Base-by-base conservation (phyloP, 768 basidiomycete species). In the Flagelloscypha sp. region DNA sequence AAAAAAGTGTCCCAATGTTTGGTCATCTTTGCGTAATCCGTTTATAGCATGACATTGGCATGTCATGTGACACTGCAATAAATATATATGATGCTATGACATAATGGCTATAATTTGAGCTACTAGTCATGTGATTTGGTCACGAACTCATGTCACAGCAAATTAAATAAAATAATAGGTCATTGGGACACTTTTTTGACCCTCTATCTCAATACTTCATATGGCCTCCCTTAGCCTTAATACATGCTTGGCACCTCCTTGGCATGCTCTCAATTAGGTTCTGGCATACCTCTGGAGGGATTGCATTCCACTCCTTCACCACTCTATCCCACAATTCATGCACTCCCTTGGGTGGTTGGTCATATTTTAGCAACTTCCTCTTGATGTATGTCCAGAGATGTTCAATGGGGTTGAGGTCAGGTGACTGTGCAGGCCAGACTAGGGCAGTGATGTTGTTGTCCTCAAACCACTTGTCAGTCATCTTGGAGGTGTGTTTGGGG, bases 351-450 rank as follows among this genome's bases (percentile, higher is more conserved):
- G 43, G 39, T 33, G 34, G 34, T n/a, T 36, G 17, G 20, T 30
- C 7, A 41, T 41, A 33, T 7, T 30, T 27, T 12, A 17, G 17
- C 10, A 44, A 39, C 17, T 11, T 33, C 24, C 16, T 35, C 28
- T 46, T 46, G 27, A 46, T 28, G 30, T 22, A 11, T 17, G 12
- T 15, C 43, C 36, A 46, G 4, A 44, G 38, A 28, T 44, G 33
- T 44, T 46, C 38, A 35, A 46, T 46, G 28, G 43, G 43, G 24
- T 38, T 45, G 19, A 43, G 42, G 25, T 46, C 44, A 18, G 44
- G 44, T 36, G 37, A 39, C 28, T 37, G 27, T 27, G 46, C 21
- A 12, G 46, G 46, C 46, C 46, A 46, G 17, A n/a, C 33, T 21
- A 47, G 12, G 18, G 38, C 21, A 11, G 46, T 27, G 21, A 42